phyloP scores from a whole-genome alignment of 2,329 filamentous ascomycete genomes.

The Fusarium robinianum region DNA sequence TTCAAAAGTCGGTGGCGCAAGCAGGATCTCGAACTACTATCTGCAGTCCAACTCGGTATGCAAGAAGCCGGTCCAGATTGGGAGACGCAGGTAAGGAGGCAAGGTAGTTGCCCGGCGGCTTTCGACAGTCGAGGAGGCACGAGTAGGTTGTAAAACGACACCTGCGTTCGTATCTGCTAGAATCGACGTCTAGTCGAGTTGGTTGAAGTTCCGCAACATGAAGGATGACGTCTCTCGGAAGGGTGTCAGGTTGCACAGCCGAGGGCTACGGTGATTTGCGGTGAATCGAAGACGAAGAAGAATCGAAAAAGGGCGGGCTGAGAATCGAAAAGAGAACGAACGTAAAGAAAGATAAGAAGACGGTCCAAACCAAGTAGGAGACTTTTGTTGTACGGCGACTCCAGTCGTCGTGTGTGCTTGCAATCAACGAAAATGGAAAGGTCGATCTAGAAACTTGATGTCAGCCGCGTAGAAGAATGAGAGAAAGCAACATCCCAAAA shows the following conservation, averaged over 20 bases:
- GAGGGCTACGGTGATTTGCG: constrained; percentile 21
- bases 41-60: constrained; percentile 31
- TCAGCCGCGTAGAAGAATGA: constrained; percentile 21
- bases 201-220: constrained; percentile 32
- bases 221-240: constrained; percentile 25
- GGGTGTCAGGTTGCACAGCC: constrained; percentile 31
- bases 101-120: constrained; percentile 24
- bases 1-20: constrained; percentile 25
- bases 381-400: constrained; percentile 31
- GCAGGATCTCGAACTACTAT: constrained; percentile 19
- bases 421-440: constrained; percentile 27
- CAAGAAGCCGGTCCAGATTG: constrained; percentile 26
- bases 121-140: constrained; percentile 14
- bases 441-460: constrained; percentile 21
- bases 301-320: constrained; percentile 8
- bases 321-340: constrained; percentile 26
- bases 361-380: constrained; percentile 26
- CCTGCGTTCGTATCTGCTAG: constrained; percentile 29
- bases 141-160: constrained; percentile 17
- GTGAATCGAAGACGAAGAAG: constrained; percentile 14
- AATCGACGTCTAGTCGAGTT: constrained; percentile 31
- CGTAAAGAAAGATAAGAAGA: constrained; percentile 21
- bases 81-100: constrained; percentile 16
- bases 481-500: constrained; percentile 5
- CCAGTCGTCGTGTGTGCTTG: constrained; percentile 31